Evolutionary conservation across 768 basidiomycete genomes (phyloP), one percentile per base, ranked within the genome.

Genomic region (Leccinum olivaceopallidum): DNA sequence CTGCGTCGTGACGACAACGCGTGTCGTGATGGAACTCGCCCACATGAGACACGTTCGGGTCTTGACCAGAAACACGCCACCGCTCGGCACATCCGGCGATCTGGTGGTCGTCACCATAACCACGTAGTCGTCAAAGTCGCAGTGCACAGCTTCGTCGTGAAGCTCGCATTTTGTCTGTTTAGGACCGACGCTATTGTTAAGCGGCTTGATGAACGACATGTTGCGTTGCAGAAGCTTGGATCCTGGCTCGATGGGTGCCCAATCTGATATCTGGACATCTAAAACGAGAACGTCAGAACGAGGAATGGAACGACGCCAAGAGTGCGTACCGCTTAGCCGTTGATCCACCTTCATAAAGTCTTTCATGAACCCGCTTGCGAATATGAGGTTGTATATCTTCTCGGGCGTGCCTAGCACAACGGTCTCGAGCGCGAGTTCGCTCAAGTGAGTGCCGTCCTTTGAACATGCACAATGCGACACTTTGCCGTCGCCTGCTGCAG

Each of bases 231-330:
- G 84, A 44, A 93, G 82, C 58, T 87, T 84, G 36, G 87, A 84
- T 14, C 81, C 85, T 0, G 83, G 78, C 0, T 76, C 68, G 5
- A 79, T 78, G 0, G 96, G 95, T 18, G 83, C 78, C 97, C 97
- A 98, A 71, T 98, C 97, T 5, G 94, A 90, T 68, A 94, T 92
- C 74, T 99, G 95, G 57, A 99, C 84, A 65, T 98, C 96, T 98
- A 61, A 39, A n/a, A 54, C 30, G 28, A 37, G 10, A 57, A 50
- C 5, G 37, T 64, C 12, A 61, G 56, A 39, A 44, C 10, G n/a
- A 3, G 13, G 20, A 20, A 20, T 4, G 28, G 2, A 22, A 34
- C 36, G 1, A 1, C 30, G 1, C 14, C 24, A 2, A 10, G 20
- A 16, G 22, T 7, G 77, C 89, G 64, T 66, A 95, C 97, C 96